Base-by-base conservation (phyloP, 2,329 filamentous ascomycete species). In the Rhynchosporium graminicola region DNA sequence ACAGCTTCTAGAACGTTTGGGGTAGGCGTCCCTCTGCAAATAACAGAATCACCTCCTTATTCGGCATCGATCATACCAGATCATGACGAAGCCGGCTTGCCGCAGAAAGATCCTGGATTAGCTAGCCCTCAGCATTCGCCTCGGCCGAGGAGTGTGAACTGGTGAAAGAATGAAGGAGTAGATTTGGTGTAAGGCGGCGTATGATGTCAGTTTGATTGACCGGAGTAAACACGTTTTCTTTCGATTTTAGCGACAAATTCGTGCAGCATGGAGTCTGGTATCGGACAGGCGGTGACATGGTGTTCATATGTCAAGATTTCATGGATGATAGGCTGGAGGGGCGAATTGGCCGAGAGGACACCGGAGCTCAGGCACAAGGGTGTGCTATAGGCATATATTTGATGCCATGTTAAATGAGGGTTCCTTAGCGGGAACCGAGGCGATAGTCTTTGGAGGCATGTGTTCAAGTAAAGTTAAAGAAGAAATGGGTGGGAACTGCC, bases 121-220 rank as follows among this genome's bases (percentile, higher is more conserved):
- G 57, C 60, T 29, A 64, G 62, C 47, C 43, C 38, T 10, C 59
- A 63, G 20, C 29, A 62, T 4, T 65, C 61, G 6, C 55, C 63
- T 50, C 61, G 66, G 3, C 66, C 68, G 5, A 60, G 48, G 42
- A 69, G 65, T 52, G 56, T 64, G 13, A 51, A 60, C 29, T 69
- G 66, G 66, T 69, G 46, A 48, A 48, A 7, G 7, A 40, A 12
- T 40, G 20, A 20, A 20, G 20, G 20, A 40, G 6, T 12, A 12
- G 6, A 40, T 40, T 7, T 7, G 7, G 36, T 40, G 12, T 40
- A 12, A 40, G 6, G 36, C 36, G 6, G 36, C 7, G 6, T 7
- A 7, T 40, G 36, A 12, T 40, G 36, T 40, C 36, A 12, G 36
- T 40, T 7, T 40, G 7, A 12, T 40, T 40, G 36, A 40, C 36